phyloP scores from a whole-genome alignment of 1,139 yeast species.

The Candida pseudocylindracea region DNA sequence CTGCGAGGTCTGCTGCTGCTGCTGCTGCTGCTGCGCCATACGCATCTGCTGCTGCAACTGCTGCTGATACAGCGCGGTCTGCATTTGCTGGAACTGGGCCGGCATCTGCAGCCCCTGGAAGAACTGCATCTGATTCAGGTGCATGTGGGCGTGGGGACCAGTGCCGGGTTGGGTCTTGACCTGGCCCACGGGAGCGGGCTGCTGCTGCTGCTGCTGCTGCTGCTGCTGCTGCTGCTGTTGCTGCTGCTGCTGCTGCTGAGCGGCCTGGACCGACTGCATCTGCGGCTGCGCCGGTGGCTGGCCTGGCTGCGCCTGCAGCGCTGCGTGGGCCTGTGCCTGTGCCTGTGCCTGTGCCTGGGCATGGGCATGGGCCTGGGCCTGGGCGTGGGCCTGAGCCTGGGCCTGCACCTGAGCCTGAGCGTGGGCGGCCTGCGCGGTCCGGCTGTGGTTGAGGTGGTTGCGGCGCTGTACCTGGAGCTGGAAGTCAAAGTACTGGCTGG shows the following conservation, averaged over 20 bases:
- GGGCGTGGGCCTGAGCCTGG: too few species aligned
- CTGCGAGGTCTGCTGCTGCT: slow-evolving; percentile 5
- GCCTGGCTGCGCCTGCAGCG: too few species aligned
- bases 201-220: neutral
- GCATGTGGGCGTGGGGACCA: neutral
- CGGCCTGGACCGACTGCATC: too few species aligned
- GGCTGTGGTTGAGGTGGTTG: slow-evolving; percentile 11
- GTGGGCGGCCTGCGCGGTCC: neutral
- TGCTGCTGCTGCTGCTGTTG: slow-evolving; percentile 2
- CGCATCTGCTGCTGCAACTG: slow-evolving; percentile 4
- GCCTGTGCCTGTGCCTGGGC: too few species aligned
- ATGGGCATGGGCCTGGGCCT: too few species aligned
- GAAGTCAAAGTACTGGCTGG: slow-evolving; percentile 52
- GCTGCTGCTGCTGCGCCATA: slow-evolving; percentile 1
- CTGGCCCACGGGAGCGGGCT: neutral
- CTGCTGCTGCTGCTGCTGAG: slow-evolving; percentile 3
- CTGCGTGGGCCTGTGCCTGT: too few species aligned
- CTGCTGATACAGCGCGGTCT: slow-evolving; percentile 3
- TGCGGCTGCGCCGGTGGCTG: too few species aligned
- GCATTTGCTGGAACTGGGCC: neutral
- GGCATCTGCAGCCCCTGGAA: neutral
- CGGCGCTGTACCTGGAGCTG: slow-evolving; percentile 43
- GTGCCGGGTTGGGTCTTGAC: neutral
- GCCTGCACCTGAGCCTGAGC: neutral
- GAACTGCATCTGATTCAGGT: neutral